Evolutionary conservation across 163 green algal genomes (phyloP).

Genomic region (Chloroidium sp.): DNA sequence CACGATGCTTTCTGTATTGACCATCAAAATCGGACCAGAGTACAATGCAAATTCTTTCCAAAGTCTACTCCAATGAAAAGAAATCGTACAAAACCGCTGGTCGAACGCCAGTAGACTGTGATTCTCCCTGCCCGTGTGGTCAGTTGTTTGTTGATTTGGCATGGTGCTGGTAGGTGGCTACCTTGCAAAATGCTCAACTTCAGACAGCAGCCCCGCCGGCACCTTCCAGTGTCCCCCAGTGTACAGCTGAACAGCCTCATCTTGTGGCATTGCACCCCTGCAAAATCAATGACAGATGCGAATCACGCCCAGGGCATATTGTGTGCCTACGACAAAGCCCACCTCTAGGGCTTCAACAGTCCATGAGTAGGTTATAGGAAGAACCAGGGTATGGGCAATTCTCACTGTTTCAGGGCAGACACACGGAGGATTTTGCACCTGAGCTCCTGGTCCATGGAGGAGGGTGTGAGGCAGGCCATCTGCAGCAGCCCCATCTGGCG

Average conservation of each 20-base stretch:
- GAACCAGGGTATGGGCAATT: neutral
- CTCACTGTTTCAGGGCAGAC: neutral
- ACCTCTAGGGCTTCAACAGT: no score
- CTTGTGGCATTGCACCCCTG: conserved; percentile 9
- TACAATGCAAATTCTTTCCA: no score
- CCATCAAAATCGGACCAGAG: no score
- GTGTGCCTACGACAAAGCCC: no score
- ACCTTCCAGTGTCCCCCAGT: conserved; percentile 19
- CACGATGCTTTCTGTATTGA: no score
- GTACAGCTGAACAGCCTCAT: conserved; percentile 19
- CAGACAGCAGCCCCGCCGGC: conserved; percentile 6
- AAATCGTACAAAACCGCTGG: no score
- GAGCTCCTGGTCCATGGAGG: conserved; percentile 21
- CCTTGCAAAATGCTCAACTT: conserved; percentile 17
- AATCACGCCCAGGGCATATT: no score
- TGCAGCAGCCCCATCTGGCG: conserved; percentile 15
- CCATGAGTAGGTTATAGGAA: no score
- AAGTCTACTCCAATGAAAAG: no score
- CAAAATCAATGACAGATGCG: neutral
- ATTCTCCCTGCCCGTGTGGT: no score
- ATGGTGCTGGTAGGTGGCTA: neutral
- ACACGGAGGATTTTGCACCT: conserved; percentile 1
- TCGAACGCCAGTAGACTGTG: no score
- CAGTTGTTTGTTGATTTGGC: no score
- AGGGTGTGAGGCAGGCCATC: conserved; percentile 18